Evolutionary conservation across 2,329 filamentous ascomycete genomes (phyloP).

Genomic region (Cadophora sp.): DNA sequence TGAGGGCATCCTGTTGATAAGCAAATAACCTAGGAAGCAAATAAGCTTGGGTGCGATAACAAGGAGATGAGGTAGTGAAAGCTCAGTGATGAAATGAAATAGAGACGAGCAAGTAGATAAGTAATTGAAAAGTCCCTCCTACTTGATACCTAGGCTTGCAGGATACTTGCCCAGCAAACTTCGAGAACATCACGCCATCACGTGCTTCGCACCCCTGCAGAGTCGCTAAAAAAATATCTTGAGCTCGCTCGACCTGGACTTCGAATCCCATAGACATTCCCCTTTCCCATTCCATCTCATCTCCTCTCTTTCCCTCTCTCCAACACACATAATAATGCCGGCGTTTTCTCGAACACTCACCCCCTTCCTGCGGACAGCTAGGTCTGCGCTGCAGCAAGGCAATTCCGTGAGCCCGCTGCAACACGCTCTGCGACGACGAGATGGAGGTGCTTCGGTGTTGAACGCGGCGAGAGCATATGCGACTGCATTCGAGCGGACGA

Average conservation of each 20-base stretch:
- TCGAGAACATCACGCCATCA: constrained; percentile 6
- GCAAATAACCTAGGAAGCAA: too few species aligned
- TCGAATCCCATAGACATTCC: constrained; percentile 10
- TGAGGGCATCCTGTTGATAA: not conserved
- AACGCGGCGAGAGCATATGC: constrained; percentile 71
- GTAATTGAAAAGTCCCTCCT: too few species aligned
- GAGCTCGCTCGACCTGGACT: not conserved
- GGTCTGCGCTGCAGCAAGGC: constrained; percentile 73
- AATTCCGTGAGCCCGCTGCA: constrained; percentile 79
- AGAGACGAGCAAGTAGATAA: too few species aligned
- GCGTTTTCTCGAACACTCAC: constrained; percentile 78
- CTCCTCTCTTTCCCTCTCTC: constrained; percentile 13
- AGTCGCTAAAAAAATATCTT: constrained; percentile 17
- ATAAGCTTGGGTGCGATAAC: too few species aligned
- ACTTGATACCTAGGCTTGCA: too few species aligned
- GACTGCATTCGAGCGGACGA: constrained; percentile 78
- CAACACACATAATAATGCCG: constrained; percentile 68
- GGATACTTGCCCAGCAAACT: too few species aligned
- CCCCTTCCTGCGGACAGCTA: constrained; percentile 83
- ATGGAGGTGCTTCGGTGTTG: constrained; percentile 67
- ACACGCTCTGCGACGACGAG: constrained; percentile 68
- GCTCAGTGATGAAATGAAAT: too few species aligned
- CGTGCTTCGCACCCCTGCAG: constrained; percentile 9
- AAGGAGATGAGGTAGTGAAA: too few species aligned
- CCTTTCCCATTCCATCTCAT: constrained; percentile 1